Evolutionary conservation across 768 basidiomycete species (phyloP).

Genomic region (Hypsizygus marmoreus): DNA sequence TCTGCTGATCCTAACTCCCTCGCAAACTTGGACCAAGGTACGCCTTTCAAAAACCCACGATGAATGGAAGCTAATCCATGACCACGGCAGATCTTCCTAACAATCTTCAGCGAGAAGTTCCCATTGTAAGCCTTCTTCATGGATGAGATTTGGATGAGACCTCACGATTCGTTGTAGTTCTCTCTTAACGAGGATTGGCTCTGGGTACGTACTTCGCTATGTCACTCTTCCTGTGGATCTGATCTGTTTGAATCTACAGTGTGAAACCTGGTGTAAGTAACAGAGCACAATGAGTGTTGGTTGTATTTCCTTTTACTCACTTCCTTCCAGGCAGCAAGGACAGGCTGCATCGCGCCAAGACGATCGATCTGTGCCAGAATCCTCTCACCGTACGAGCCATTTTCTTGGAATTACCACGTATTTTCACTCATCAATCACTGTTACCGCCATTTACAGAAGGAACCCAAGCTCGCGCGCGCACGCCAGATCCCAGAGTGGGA

Average conservation of each 20-base stretch:
- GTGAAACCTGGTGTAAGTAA: conserved; percentile 95
- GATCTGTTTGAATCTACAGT: conserved; percentile 45
- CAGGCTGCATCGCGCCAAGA: conserved; percentile 77
- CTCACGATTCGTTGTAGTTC: conserved; percentile 55
- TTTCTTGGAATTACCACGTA: conserved; percentile 1
- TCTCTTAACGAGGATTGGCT: conserved; percentile 93
- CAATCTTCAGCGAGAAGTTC: conserved; percentile 88
- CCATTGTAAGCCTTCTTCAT: conserved; percentile 67
- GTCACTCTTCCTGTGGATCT: not conserved
- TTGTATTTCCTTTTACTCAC: not conserved
- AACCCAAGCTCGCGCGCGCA: conserved; percentile 91
- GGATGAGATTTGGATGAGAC: conserved; percentile 1
- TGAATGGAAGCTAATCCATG: not conserved
- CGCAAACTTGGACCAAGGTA: conserved; percentile 93
- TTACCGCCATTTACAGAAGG: conserved; percentile 64
- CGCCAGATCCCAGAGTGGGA: conserved; percentile 98
- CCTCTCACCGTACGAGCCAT: conserved; percentile 75
- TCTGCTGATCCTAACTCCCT: conserved; percentile 94
- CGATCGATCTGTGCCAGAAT: conserved; percentile 96
- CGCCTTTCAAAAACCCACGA: not conserved
- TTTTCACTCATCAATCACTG: not conserved
- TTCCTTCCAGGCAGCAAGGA: conserved; percentile 71
- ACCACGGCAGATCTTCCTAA: conserved; percentile 83
- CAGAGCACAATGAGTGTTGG: not conserved
- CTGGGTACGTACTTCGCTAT: conserved; percentile 67